Evolutionary conservation across 192 early-diverging fungal species (phyloP).

Genomic region (Coemansia sp.): DNA sequence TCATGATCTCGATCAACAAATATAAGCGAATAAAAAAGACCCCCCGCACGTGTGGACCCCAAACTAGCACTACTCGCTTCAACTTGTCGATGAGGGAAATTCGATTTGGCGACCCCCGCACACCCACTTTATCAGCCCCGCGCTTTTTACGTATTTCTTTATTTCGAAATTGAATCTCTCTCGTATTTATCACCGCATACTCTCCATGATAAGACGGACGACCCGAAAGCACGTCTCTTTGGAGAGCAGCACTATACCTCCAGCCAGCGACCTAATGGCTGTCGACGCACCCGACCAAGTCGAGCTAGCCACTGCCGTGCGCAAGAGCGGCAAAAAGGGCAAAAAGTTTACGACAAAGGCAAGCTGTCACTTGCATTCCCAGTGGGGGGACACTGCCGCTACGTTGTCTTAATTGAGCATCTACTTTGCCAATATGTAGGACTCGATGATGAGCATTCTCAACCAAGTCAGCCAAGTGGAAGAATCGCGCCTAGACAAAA

Average conservation of each 20-base stretch:
- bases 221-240: neutral
- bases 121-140: no score
- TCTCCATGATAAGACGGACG: neutral
- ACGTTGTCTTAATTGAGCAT: neutral
- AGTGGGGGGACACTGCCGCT: neutral
- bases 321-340: constrained; percentile 23
- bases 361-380: neutral
- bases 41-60: no score
- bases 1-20: no score
- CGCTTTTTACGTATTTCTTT: neutral
- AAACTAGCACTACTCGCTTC: no score
- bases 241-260: neutral
- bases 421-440: neutral
- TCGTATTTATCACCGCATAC: neutral
- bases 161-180: no score
- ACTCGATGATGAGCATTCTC: constrained; percentile 38
- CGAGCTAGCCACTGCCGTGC: neutral
- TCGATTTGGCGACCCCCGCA: no score
- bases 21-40: no score
- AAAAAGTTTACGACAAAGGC: constrained; percentile 26
- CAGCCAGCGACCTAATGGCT: neutral
- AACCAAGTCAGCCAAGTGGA: constrained; percentile 39
- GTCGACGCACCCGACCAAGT: neutral
- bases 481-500: constrained; percentile 30
- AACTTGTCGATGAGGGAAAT: no score